Percentiles rank a stretch among this genome's conserved stretches.
phyloP scores from a whole-genome alignment of 208 protist genomes.

The Trypanosoma scelopori region DNA sequence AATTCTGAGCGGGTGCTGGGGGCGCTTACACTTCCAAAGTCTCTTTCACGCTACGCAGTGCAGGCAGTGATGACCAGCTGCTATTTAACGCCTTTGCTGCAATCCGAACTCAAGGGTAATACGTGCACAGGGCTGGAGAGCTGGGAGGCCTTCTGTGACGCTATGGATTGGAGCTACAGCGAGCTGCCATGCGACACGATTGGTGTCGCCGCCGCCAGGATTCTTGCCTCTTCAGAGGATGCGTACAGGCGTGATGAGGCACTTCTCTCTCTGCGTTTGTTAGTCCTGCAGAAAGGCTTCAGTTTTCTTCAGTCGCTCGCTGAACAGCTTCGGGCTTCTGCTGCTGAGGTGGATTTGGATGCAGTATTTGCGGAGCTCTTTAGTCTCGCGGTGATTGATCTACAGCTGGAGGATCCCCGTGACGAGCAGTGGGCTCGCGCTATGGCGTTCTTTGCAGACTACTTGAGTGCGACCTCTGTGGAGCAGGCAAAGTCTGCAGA shows the following conservation, averaged over 20 bases:
- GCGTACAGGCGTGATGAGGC: constrained; percentile 39
- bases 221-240: constrained; percentile 26
- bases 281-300: constrained; percentile 59
- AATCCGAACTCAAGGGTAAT: not conserved
- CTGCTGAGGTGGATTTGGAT: constrained; percentile 34
- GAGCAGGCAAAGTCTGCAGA: constrained; percentile 29
- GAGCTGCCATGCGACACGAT: constrained; percentile 48
- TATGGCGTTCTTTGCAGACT: constrained; percentile 46
- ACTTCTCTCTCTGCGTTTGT: constrained; percentile 51
- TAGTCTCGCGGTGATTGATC: constrained; percentile 70
- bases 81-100: constrained; percentile 20
- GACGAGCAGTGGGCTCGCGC: constrained; percentile 47
- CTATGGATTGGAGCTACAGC: constrained; percentile 59
- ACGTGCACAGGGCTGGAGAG: constrained; percentile 4
- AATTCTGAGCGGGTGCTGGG: constrained; percentile 25
- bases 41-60: constrained; percentile 40
- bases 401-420: constrained; percentile 43
- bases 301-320: constrained; percentile 49
- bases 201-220: constrained; percentile 28
- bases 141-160: constrained; percentile 50
- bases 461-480: constrained; percentile 28
- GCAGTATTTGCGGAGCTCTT: constrained; percentile 60
- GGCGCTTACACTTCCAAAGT: constrained; percentile 27
- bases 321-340: constrained; percentile 28
- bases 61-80: constrained; percentile 51